phyloP scores from a whole-genome alignment of 768 basidiomycete species.

The Pulveroboletus sp. region DNA sequence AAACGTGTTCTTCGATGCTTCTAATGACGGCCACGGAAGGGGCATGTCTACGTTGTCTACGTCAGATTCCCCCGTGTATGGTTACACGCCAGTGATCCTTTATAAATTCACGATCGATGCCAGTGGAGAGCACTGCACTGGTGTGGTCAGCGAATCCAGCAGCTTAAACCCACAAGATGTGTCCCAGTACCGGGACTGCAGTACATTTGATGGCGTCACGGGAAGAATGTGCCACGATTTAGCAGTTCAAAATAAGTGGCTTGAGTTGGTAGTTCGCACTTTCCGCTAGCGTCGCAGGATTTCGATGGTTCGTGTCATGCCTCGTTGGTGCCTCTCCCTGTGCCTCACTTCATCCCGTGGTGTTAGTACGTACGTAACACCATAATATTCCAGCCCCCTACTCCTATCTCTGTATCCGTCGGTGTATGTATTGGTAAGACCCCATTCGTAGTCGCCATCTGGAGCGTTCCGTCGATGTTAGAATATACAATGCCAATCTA shows the following conservation, averaged over 20 bases:
- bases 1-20: slow-evolving; percentile 7
- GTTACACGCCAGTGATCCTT: neutral
- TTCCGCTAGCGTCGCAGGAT: slow-evolving; percentile 7
- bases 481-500: neutral
- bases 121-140: slow-evolving; percentile 13
- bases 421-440: neutral
- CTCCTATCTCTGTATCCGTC: neutral
- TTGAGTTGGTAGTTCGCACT: slow-evolving; percentile 13
- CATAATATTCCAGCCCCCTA: neutral
- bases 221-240: slow-evolving; percentile 17
- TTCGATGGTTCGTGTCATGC: neutral
- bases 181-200: neutral
- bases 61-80: neutral
- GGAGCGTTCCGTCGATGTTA: neutral
- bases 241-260: neutral
- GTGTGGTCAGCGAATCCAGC: slow-evolving; percentile 11
- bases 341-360: neutral
- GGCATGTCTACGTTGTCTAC: slow-evolving; percentile 12
- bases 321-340: neutral
- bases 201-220: slow-evolving; percentile 17
- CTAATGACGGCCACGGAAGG: slow-evolving; percentile 15
- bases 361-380: too few species aligned
- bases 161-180: slow-evolving; percentile 5
- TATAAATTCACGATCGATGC: slow-evolving; percentile 21
- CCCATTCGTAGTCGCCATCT: neutral